A percentile compares a stretch with the other conserved stretches of the same genome.
phyloP scores from a whole-genome alignment of 805 yeast species.

The Wickerhamomyces bovis region DNA sequence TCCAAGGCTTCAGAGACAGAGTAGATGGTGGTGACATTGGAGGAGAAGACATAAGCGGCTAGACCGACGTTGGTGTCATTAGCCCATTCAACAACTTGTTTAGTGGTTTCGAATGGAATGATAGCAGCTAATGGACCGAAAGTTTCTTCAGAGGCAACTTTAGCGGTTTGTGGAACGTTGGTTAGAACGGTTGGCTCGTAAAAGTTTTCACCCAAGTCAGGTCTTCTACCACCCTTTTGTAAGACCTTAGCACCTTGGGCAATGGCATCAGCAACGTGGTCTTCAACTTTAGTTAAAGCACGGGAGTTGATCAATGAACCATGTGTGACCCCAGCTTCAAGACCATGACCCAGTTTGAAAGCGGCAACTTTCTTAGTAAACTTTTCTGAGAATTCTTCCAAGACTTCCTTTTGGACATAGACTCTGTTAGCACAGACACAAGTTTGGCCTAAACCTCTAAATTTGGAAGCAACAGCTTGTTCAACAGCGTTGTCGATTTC shows the following conservation, averaged over 20 bases:
- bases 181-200: slow-evolving; percentile 50
- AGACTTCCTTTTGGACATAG: slow-evolving; percentile 46
- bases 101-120: slow-evolving; percentile 44
- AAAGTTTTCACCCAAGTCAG: slow-evolving; percentile 44
- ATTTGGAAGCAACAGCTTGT: slow-evolving; percentile 47
- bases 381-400: slow-evolving; percentile 41
- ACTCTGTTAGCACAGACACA: slow-evolving; percentile 60
- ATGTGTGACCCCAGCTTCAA: slow-evolving; percentile 45
- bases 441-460: slow-evolving; percentile 59
- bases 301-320: slow-evolving; percentile 50
- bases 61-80: slow-evolving; percentile 53
- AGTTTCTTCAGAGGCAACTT: slow-evolving; percentile 51
- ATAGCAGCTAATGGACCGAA: slow-evolving; percentile 63
- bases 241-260: slow-evolving; percentile 48
- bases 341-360: slow-evolving; percentile 53
- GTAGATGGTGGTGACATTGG: slow-evolving; percentile 43
- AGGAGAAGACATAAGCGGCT: slow-evolving; percentile 54
- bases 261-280: slow-evolving; percentile 48
- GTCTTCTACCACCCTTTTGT: slow-evolving; percentile 45
- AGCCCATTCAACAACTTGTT: slow-evolving; percentile 48
- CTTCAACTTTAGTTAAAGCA: slow-evolving; percentile 48
- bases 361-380: slow-evolving; percentile 39
- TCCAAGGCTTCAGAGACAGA: slow-evolving; percentile 51
- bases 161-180: slow-evolving; percentile 45
- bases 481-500: slow-evolving; percentile 50